These are phyloP conservation scores for Sphenostylis stenocarpa DNA, from an alignment of 306 rosid genomes.

Conservation along the genomic window DNA sequence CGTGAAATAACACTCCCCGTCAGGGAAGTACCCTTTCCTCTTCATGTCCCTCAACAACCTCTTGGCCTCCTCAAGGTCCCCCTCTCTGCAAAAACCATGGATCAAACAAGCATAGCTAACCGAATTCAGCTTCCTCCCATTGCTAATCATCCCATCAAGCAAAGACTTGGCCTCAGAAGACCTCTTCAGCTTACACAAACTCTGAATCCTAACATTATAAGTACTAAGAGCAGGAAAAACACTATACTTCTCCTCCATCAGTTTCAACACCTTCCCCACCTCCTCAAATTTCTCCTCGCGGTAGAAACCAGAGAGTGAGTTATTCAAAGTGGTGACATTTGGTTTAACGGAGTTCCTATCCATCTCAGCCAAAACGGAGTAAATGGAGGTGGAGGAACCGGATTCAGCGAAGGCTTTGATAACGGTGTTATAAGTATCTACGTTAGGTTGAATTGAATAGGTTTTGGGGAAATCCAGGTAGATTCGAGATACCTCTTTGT, in stretches of 20 bases:
- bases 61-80: conserved; percentile 67
- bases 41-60: conserved; percentile 55
- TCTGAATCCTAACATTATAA: conserved; percentile 68
- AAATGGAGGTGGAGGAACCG: conserved; percentile 58
- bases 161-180: conserved; percentile 69
- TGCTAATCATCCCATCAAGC: conserved; percentile 57
- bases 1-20: conserved; percentile 52
- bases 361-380: conserved; percentile 73
- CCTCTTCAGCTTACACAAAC: conserved; percentile 75
- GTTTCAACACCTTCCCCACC: conserved; percentile 56
- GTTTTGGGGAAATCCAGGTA: conserved; percentile 63
- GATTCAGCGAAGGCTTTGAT: conserved; percentile 65
- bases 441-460: conserved; percentile 53
- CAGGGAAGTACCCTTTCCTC: conserved; percentile 49
- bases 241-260: conserved; percentile 61
- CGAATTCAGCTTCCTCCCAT: conserved; percentile 62
- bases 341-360: conserved; percentile 60
- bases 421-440: conserved; percentile 64
- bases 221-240: conserved; percentile 40
- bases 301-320: conserved; percentile 55
- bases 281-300: conserved; percentile 68
- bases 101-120: conserved; percentile 62
- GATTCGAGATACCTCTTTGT: conserved; percentile 57
- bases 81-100: conserved; percentile 70
- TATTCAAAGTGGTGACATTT: conserved; percentile 44